These are phyloP conservation scores for Heliamphora pulchella DNA, from an alignment of 179 eudicot species.

Conservation along the genomic window DNA sequence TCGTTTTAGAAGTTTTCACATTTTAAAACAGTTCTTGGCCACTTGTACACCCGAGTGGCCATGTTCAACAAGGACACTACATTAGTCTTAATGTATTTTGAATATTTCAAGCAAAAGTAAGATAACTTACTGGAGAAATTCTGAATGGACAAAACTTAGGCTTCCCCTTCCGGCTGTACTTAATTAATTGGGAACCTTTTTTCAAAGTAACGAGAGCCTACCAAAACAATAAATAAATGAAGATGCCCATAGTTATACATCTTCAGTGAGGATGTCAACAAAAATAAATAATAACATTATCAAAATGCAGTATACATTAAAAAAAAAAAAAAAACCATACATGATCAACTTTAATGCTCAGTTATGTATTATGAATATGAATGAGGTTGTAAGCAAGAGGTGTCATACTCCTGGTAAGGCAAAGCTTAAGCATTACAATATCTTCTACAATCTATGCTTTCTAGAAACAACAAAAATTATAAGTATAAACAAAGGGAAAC, in stretches of 20 bases:
- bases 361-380: not conserved
- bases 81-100: not conserved
- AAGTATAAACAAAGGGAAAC: not conserved
- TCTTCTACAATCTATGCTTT: not conserved
- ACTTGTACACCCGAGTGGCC: too few species aligned
- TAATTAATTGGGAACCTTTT: slow-evolving; percentile 73
- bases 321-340: not conserved
- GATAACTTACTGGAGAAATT: slow-evolving; percentile 60
- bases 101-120: slow-evolving; percentile 9
- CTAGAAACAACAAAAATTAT: not conserved
- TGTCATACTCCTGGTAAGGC: not conserved
- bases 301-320: not conserved
- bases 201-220: slow-evolving; percentile 66
- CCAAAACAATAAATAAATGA: not conserved
- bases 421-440: not conserved
- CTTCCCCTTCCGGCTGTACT: slow-evolving; percentile 85
- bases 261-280: not conserved
- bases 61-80: not conserved
- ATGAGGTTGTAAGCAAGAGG: not conserved
- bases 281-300: not conserved
- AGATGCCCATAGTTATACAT: not conserved
- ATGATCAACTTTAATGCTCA: slow-evolving; percentile 4
- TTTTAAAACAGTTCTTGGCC: not conserved
- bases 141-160: slow-evolving; percentile 81
- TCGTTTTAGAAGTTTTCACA: not conserved